Evolutionary conservation across 768 basidiomycete genomes (phyloP).

Genomic region (Calocera cornea): DNA sequence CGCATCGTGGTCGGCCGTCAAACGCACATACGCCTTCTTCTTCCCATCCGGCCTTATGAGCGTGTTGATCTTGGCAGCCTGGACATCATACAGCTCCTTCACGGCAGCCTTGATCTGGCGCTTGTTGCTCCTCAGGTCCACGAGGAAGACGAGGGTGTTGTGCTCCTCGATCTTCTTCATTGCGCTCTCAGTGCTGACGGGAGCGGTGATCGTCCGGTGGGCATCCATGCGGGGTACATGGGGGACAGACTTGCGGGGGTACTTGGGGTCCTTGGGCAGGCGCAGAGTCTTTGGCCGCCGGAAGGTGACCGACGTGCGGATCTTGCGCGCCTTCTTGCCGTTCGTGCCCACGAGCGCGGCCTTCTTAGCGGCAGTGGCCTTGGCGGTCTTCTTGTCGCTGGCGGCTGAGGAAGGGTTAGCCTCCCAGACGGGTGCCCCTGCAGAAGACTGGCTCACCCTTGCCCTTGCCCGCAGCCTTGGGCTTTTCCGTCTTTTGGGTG

Average conservation of each 20-base stretch:
- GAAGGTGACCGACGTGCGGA: slow-evolving; percentile 78
- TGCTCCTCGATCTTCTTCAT: slow-evolving; percentile 99
- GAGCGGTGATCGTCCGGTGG: slow-evolving; percentile 83
- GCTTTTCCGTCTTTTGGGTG: slow-evolving; percentile 4
- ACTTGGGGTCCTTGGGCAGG: slow-evolving; percentile 59
- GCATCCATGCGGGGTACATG: slow-evolving; percentile 94
- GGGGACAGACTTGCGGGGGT: slow-evolving; percentile 88
- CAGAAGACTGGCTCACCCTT: neutral
- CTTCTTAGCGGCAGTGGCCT: slow-evolving; percentile 94
- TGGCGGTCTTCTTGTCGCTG: slow-evolving; percentile 24
- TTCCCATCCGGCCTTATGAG: slow-evolving; percentile 96
- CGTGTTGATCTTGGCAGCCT: slow-evolving; percentile 93
- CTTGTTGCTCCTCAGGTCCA: slow-evolving; percentile 92
- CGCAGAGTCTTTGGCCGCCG: slow-evolving; percentile 68
- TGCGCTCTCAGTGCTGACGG: slow-evolving; percentile 87
- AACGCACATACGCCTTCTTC: slow-evolving; percentile 98
- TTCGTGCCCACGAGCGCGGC: slow-evolving; percentile 81
- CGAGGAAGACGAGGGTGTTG: slow-evolving; percentile 98
- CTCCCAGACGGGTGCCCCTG: neutral
- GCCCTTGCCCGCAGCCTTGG: neutral
- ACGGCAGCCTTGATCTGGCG: slow-evolving; percentile 98
- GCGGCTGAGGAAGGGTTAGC: neutral
- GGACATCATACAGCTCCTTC: slow-evolving; percentile 96
- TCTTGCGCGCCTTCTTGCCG: slow-evolving; percentile 64
- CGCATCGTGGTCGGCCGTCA: slow-evolving; percentile 92